These are phyloP conservation scores for Diaporthe ilicicola DNA, from an alignment of 2,329 filamentous ascomycete genomes.

Conservation along the genomic window DNA sequence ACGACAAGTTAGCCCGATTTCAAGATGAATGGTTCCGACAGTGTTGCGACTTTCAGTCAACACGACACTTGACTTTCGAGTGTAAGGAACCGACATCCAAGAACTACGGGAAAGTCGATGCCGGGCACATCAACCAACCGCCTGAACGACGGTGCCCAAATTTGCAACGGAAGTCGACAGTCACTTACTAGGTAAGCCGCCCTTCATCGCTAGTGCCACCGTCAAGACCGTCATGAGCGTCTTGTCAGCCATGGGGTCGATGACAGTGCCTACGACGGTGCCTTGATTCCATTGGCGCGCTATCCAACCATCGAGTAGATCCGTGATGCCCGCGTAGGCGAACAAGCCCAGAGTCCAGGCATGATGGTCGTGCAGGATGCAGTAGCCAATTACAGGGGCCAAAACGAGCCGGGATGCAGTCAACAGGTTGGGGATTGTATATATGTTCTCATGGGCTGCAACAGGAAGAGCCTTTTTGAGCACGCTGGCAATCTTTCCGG, in stretches of 20 bases:
- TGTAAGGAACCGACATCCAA: neutral
- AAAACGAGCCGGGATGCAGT: constrained; percentile 86
- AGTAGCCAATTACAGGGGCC: constrained; percentile 87
- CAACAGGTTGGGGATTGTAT: constrained; percentile 93
- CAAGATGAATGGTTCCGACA: neutral
- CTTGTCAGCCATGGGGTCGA: constrained; percentile 98
- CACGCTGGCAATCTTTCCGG: constrained; percentile 25
- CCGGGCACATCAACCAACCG: no score
- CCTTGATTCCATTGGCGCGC: constrained; percentile 86
- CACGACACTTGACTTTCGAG: neutral
- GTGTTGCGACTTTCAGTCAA: neutral
- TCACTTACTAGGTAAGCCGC: constrained; percentile 76
- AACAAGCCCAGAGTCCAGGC: constrained; percentile 85
- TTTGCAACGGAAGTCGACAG: neutral
- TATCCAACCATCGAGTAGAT: constrained; percentile 93
- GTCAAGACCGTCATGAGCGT: constrained; percentile 93
- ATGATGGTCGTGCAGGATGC: constrained; percentile 85
- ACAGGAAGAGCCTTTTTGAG: constrained; percentile 33
- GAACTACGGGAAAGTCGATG: no score
- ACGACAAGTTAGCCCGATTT: constrained; percentile 14
- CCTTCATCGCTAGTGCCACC: constrained; percentile 83
- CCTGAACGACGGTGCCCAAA: neutral
- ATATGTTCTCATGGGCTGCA: constrained; percentile 83
- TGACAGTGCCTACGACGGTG: constrained; percentile 93
- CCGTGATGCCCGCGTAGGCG: constrained; percentile 89